A percentile compares a stretch with the other conserved stretches of the same genome.
These are phyloP conservation scores for Cornus florida DNA, from an alignment of 148 eudicot species.

Conservation along the genomic window DNA sequence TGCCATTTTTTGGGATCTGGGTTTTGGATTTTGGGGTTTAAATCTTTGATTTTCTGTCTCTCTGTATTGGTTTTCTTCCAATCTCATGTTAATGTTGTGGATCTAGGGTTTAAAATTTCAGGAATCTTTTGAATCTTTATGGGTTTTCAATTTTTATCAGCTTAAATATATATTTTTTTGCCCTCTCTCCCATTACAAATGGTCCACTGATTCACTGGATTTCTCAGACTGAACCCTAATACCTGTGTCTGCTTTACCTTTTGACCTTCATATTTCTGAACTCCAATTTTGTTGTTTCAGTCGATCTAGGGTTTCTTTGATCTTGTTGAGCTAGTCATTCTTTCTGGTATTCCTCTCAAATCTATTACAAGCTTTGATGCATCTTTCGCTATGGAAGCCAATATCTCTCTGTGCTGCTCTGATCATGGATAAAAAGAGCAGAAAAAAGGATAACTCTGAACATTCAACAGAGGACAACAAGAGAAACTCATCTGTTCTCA, in stretches of 20 bases:
- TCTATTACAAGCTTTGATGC: constrained; percentile 57
- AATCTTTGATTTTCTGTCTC: not conserved
- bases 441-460: constrained; percentile 61
- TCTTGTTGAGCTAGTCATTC: constrained; percentile 17
- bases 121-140: constrained; percentile 7
- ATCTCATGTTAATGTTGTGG: constrained; percentile 1
- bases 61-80: constrained; percentile 4
- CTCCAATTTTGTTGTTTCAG: constrained; percentile 4
- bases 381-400: constrained; percentile 96
- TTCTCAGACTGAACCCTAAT: not conserved
- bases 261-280: not conserved
- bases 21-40: constrained; percentile 6
- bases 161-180: not conserved
- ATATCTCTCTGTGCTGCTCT: constrained; percentile 80
- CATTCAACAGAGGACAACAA: constrained; percentile 40
- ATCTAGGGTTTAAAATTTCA: not conserved
- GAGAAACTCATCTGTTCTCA: constrained; percentile 53
- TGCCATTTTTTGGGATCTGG: constrained; percentile 22
- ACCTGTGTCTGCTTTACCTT: not conserved
- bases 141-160: not conserved
- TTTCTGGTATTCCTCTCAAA: constrained; percentile 4
- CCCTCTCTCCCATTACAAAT: not conserved
- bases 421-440: constrained; percentile 70
- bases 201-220: not conserved
- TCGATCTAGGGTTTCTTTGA: constrained; percentile 30